Percentiles rank a stretch among this genome's conserved stretches.
These are phyloP conservation scores for Pyrenochaeta sp. DNA, from an alignment of 2,329 filamentous ascomycete genomes.

Conservation along the genomic window DNA sequence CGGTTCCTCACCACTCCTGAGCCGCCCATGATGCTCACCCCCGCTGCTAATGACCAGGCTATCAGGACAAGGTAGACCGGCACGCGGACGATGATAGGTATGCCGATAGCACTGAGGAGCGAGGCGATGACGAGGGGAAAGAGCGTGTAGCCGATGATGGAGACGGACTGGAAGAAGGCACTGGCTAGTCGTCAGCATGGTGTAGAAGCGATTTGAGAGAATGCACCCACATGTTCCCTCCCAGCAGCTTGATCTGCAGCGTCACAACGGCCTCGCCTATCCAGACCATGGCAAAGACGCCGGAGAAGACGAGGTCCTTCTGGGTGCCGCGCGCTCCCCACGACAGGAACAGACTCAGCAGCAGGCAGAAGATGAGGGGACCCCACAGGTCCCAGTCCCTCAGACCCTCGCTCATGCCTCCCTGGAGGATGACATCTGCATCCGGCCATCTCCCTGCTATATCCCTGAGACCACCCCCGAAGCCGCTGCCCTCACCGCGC, in stretches of 20 bases:
- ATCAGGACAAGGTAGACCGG: slow-evolving; percentile 90
- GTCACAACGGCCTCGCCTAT: slow-evolving; percentile 96
- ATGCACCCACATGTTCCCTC: slow-evolving; percentile 88
- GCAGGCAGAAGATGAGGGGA: slow-evolving; percentile 89
- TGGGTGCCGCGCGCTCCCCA: slow-evolving; percentile 81
- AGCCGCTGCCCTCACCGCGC: slow-evolving; percentile 58
- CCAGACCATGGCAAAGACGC: slow-evolving; percentile 97
- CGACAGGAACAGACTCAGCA: slow-evolving; percentile 87
- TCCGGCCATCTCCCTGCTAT: slow-evolving; percentile 71
- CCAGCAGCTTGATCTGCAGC: slow-evolving; percentile 94
- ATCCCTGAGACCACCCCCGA: slow-evolving; percentile 58
- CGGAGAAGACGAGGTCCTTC: slow-evolving; percentile 88
- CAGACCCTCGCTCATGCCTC: slow-evolving; percentile 84
- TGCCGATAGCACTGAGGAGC: slow-evolving; percentile 80
- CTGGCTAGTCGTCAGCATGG: slow-evolving; percentile 59
- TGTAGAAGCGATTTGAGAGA: not conserved
- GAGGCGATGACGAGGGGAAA: slow-evolving; percentile 96
- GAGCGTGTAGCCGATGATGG: slow-evolving; percentile 97
- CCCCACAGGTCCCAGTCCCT: slow-evolving; percentile 99
- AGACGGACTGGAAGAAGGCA: slow-evolving; percentile 96
- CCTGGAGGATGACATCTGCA: slow-evolving; percentile 70
- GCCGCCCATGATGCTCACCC: slow-evolving; percentile 93
- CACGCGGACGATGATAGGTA: slow-evolving; percentile 82
- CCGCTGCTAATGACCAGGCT: slow-evolving; percentile 91
- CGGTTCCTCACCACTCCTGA: slow-evolving; percentile 96